Percentiles rank a stretch among this genome's conserved stretches.
These are phyloP conservation scores for Backusella luteola DNA, from an alignment of 192 early-diverging fungal genomes.

Conservation along the genomic window DNA sequence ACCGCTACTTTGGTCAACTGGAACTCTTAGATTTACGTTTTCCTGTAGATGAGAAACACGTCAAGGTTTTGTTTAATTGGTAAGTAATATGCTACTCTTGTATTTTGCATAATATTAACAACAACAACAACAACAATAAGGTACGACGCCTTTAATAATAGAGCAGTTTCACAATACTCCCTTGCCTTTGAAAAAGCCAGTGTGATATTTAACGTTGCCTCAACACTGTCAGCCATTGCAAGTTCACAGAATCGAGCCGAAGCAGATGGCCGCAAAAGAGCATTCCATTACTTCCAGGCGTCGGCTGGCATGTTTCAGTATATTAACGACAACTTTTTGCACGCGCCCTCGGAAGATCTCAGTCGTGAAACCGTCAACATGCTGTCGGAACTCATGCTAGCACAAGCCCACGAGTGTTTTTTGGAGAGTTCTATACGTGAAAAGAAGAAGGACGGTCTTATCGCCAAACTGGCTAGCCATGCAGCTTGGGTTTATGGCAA, in stretches of 20 bases:
- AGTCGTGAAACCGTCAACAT: slow-evolving; percentile 87
- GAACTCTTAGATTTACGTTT: slow-evolving; percentile 93
- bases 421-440: slow-evolving; percentile 82
- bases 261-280: slow-evolving; percentile 70
- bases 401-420: slow-evolving; percentile 93
- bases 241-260: slow-evolving; percentile 74
- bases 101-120: slow-evolving; percentile 4
- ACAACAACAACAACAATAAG: slow-evolving; percentile 19
- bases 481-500: slow-evolving; percentile 72
- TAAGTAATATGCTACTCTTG: slow-evolving; percentile 32
- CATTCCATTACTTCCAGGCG: slow-evolving; percentile 90
- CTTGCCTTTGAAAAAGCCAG: slow-evolving; percentile 97
- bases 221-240: slow-evolving; percentile 74
- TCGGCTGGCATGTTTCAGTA: slow-evolving; percentile 92
- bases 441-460: slow-evolving; percentile 85
- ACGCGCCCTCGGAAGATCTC: slow-evolving; percentile 91
- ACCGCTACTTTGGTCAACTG: slow-evolving; percentile 95
- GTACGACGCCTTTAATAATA: slow-evolving; percentile 84
- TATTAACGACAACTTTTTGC: slow-evolving; percentile 98
- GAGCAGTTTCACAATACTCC: slow-evolving; percentile 82
- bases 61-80: slow-evolving; percentile 92
- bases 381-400: slow-evolving; percentile 84
- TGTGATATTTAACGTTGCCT: slow-evolving; percentile 93
- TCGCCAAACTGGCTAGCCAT: slow-evolving; percentile 88
- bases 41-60: slow-evolving; percentile 87